Conservation (phyloP, 2,329 filamentous ascomycete genomes). For the Cercospora citrullina region DNA sequence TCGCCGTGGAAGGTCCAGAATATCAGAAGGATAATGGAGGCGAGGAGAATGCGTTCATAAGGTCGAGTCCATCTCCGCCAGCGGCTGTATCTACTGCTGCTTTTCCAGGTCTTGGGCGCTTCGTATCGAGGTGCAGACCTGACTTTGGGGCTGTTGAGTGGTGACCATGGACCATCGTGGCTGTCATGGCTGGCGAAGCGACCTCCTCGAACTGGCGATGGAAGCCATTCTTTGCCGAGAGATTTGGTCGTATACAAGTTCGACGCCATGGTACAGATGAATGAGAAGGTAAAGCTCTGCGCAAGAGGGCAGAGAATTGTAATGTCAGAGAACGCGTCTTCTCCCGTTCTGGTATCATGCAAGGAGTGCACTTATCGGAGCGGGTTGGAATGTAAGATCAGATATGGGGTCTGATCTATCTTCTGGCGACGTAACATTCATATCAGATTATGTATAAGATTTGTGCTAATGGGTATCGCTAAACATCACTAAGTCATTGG, state of each 20-base stretch:
- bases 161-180: conserved; percentile 8
- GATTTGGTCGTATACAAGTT: conserved; percentile 19
- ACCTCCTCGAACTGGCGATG: conserved; percentile 6
- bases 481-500: neutral
- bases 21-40: neutral
- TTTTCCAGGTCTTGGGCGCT: neutral
- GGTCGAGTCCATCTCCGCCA: conserved; percentile 12
- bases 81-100: neutral
- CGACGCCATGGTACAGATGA: conserved; percentile 7
- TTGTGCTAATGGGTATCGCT: neutral
- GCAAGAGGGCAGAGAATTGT: neutral
- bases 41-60: conserved; percentile 11
- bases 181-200: neutral
- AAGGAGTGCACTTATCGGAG: neutral
- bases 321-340: neutral
- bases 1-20: conserved; percentile 5
- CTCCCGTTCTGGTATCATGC: neutral
- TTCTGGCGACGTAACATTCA: neutral
- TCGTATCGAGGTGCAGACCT: neutral
- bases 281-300: neutral
- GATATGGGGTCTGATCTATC: neutral
- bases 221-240: conserved; percentile 18
- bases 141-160: conserved; percentile 5
- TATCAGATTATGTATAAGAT: neutral
- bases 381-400: neutral